These are phyloP conservation scores for Curvularia spicifera DNA, from an alignment of 2,329 filamentous ascomycete genomes.

Conservation along the genomic window DNA sequence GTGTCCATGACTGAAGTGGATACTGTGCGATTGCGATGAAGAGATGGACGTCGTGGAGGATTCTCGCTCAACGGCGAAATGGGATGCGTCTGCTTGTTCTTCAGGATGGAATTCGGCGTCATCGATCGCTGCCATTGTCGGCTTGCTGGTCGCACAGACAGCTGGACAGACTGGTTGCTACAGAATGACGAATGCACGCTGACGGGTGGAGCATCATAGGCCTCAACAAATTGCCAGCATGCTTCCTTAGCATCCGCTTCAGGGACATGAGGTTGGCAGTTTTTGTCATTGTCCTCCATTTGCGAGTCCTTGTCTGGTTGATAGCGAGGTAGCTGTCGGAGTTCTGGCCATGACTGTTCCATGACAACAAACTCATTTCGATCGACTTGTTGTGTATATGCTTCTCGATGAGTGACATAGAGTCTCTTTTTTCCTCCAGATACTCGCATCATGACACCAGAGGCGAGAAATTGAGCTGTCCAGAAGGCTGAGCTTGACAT, in stretches of 20 bases:
- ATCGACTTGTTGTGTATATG: constrained; percentile 70
- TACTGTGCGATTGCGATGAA: constrained; percentile 33
- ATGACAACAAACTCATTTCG: constrained; percentile 18
- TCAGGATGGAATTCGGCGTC: constrained; percentile 43
- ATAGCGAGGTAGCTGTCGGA: constrained; percentile 67
- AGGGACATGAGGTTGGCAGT: constrained; percentile 55
- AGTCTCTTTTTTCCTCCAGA: constrained; percentile 67
- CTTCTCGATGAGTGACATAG: constrained; percentile 76
- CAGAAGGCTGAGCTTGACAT: constrained; percentile 76
- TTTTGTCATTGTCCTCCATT: constrained; percentile 44
- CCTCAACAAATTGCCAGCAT: constrained; percentile 72
- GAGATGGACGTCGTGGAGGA: constrained; percentile 35
- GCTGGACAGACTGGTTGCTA: constrained; percentile 41
- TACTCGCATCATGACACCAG: constrained; percentile 75
- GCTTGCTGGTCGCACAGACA: constrained; percentile 46
- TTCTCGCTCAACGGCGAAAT: constrained; percentile 48
- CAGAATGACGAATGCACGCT: constrained; percentile 57
- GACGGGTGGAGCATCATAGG: constrained; percentile 63
- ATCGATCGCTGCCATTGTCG: constrained; percentile 46
- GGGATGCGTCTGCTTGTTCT: constrained; percentile 39
- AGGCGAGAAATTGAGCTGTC: constrained; percentile 72
- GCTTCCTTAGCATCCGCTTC: constrained; percentile 68
- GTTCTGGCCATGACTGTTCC: constrained; percentile 64
- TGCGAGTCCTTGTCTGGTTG: constrained; percentile 54
- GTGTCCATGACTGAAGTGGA: constrained; percentile 40